Evolutionary conservation across 2,329 filamentous ascomycete genomes (phyloP), one percentile per base, ranked within the genome.

Genomic region (Pseudogymnoascus sp.): DNA sequence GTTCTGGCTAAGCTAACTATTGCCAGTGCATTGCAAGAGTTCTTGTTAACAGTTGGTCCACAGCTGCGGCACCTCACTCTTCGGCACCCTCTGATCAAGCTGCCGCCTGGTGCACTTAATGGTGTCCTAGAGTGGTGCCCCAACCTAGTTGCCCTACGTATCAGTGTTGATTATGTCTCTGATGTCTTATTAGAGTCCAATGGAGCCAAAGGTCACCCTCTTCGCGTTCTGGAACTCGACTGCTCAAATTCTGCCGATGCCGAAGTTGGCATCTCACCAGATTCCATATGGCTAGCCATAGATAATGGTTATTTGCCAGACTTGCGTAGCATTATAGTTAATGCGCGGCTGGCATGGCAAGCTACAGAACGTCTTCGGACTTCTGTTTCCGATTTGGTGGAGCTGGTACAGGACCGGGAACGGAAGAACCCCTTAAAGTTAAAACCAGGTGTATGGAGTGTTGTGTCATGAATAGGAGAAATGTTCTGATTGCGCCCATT

Each of bases 81-180:
- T n/a, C 68, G 71, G 9, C 68, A 73, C 61, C 72, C 72, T 3
- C 73, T 74, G 71, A 62, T 67, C 1, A 68, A 70, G 15, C 65
- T 74, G 11, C 65, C 62, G 2, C 40, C 44, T 4, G 67, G 69
- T 2, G 62, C 66, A 4, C 65, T 74, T 1, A 69, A 74, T 38
- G 36, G 62, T 2, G 47, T 73, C 1, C 64, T 72, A 2, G 28
- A 59, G 3, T 21, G 64, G 33, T 74, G 72, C 60, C 69, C 72
- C 1, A 64, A 62, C 15, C 62, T 74, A 4, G 61, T 64, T 2
- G 69, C 68, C 4, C 64, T 74, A 7, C 67, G 71, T 8, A 67
- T 74, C n/a, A 72, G 70, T 8, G 71, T 70, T 8, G 73, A 74
- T 63, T 74, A 71, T 42, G 70, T 74, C 15, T 68, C 69, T 17